Conservation (phyloP, 768 basidiomycete genomes). For the Pleurotus salmoneostramineus region DNA sequence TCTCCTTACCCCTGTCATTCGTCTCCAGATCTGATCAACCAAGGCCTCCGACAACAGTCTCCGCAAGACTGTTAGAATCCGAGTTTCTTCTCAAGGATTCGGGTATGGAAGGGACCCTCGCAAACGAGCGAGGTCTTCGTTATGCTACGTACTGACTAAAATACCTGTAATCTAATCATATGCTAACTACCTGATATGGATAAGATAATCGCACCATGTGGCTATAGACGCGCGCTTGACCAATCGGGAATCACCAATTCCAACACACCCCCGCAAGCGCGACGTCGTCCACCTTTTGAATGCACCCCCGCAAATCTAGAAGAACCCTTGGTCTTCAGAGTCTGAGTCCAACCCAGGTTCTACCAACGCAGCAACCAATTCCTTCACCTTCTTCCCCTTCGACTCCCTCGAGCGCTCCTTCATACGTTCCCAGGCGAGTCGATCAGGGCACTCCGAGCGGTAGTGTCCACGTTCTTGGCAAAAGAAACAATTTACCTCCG, state of each 20-base stretch:
- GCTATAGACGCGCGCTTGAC: too few species aligned
- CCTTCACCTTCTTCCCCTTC: background rate
- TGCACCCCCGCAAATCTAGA: background rate
- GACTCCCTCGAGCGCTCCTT: too few species aligned
- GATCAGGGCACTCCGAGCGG: slow-evolving; percentile 14
- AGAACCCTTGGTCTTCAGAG: background rate
- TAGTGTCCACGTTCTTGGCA: slow-evolving; percentile 21
- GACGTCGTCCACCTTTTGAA: background rate
- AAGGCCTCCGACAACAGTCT: too few species aligned
- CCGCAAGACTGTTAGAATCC: background rate
- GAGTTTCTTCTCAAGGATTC: too few species aligned
- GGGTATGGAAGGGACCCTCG: too few species aligned
- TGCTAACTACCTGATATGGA: background rate
- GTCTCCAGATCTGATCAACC: too few species aligned
- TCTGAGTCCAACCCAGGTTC: background rate
- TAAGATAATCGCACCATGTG: too few species aligned
- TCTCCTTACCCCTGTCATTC: too few species aligned
- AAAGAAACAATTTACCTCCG: slow-evolving; percentile 20
- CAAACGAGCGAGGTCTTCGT: too few species aligned
- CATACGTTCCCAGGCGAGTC: slow-evolving; percentile 9
- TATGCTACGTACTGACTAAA: too few species aligned
- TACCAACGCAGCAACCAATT: background rate
- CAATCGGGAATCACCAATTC: background rate
- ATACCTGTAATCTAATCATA: too few species aligned
- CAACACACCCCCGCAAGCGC: slow-evolving; percentile 1